phyloP scores from a whole-genome alignment of 176 grass and related monocot species.

The Bonia amplexicaulis region DNA sequence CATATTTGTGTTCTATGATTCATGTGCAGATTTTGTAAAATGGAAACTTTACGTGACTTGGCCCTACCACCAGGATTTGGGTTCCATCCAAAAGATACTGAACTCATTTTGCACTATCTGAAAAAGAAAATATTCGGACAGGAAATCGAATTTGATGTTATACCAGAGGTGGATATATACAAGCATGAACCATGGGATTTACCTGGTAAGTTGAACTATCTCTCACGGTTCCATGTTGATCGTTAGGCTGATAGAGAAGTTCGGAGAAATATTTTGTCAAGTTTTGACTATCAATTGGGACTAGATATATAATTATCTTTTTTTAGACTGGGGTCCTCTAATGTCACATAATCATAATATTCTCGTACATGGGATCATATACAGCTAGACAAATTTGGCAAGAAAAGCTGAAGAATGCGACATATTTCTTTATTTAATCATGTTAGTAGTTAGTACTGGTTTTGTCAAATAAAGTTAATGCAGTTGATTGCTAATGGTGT shows the following conservation, averaged over 20 bases:
- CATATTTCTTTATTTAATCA: neutral
- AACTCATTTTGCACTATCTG: slow-evolving; percentile 81
- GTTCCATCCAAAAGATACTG: slow-evolving; percentile 77
- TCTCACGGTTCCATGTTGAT: neutral
- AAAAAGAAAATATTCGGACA: slow-evolving; percentile 67
- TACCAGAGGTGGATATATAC: slow-evolving; percentile 87
- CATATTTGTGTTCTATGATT: neutral
- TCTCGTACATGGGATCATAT: neutral
- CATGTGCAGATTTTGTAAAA: slow-evolving; percentile 30
- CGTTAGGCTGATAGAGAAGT: neutral
- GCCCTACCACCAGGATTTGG: slow-evolving; percentile 73
- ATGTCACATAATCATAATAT: neutral
- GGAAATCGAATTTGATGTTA: slow-evolving; percentile 63
- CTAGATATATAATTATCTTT: neutral
- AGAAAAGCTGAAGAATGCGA: neutral
- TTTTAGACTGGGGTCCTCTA: neutral
- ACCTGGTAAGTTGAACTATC: slow-evolving; percentile 47
- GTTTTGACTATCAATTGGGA: neutral
- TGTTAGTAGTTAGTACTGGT: neutral
- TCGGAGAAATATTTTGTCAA: neutral
- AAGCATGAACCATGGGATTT: slow-evolving; percentile 99
- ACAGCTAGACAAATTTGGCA: neutral
- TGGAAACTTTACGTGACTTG: slow-evolving; percentile 56
- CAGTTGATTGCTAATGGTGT: neutral
- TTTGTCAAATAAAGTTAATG: slow-evolving; percentile 4